phyloP scores from a whole-genome alignment of 2,329 filamentous ascomycete genomes.

The Emmonsiellopsis sp. region DNA sequence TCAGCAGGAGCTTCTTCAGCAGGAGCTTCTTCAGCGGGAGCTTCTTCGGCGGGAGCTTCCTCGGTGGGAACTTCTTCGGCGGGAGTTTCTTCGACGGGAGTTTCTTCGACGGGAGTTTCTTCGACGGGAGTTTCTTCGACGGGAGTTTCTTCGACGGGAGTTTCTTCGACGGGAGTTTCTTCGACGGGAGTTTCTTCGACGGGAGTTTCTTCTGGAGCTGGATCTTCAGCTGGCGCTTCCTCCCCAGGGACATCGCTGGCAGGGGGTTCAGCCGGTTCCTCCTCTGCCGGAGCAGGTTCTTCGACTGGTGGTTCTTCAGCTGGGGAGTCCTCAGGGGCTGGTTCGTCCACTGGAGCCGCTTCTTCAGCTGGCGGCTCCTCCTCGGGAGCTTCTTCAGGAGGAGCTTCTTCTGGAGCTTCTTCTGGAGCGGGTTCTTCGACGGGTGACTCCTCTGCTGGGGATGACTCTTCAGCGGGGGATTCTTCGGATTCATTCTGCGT shows the following conservation, averaged over 20 bases:
- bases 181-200: constrained; percentile 2
- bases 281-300: neutral
- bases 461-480: neutral
- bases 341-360: neutral
- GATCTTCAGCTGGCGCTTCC: neutral
- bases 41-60: neutral
- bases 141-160: constrained; percentile 1
- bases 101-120: neutral
- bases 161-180: neutral
- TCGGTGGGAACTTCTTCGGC: constrained; percentile 3
- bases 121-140: neutral
- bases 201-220: constrained; percentile 3
- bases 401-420: constrained; percentile 1
- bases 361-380: constrained; percentile 3
- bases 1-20: constrained; percentile 4
- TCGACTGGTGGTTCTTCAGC: constrained; percentile 1
- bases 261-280: neutral
- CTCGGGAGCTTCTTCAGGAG: neutral
- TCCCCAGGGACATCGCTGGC: neutral
- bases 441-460: neutral
- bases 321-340: neutral
- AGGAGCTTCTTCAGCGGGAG: neutral
- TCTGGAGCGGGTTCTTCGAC: neutral
- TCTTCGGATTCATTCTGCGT: neutral
- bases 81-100: neutral